Evolutionary conservation across 208 protist genomes (phyloP).

Genomic region (Leishmania turanica): DNA sequence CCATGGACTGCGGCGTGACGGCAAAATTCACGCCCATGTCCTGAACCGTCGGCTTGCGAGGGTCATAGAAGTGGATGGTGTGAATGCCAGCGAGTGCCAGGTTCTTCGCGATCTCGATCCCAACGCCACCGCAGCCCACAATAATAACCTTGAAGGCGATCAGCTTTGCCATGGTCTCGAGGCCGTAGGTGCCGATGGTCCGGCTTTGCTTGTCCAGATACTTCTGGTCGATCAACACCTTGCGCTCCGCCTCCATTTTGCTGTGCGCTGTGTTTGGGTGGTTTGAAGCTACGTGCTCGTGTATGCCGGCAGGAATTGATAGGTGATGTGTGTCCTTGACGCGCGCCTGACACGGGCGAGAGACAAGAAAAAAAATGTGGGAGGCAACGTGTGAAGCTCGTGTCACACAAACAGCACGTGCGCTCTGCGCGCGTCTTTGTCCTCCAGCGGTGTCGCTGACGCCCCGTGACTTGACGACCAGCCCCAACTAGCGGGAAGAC

Average conservation of each 20-base stretch:
- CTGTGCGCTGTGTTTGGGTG: background rate
- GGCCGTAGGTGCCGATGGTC: constrained; percentile 92
- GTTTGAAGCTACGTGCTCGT: background rate
- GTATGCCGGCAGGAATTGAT: background rate
- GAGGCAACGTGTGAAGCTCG: background rate
- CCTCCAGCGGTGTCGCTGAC: background rate
- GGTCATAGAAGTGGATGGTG: constrained; percentile 85
- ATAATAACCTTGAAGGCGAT: constrained; percentile 92
- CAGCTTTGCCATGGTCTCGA: constrained; percentile 93
- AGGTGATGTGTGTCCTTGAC: background rate
- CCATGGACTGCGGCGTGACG: constrained; percentile 63
- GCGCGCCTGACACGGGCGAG: background rate
- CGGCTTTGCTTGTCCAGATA: constrained; percentile 93
- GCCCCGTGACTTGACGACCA: background rate
- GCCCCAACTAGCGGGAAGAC: background rate
- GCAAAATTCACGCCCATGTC: constrained; percentile 93
- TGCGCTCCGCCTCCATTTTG: constrained; percentile 25
- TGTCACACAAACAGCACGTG: background rate
- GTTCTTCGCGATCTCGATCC: constrained; percentile 94
- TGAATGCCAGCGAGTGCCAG: constrained; percentile 87
- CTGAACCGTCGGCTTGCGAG: constrained; percentile 36
- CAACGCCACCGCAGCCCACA: constrained; percentile 90
- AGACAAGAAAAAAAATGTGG: background rate
- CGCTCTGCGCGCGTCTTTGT: background rate
- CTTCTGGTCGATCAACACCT: constrained; percentile 67